Conservation (phyloP, 2,329 filamentous ascomycete species). For the Penicillium sp. region DNA sequence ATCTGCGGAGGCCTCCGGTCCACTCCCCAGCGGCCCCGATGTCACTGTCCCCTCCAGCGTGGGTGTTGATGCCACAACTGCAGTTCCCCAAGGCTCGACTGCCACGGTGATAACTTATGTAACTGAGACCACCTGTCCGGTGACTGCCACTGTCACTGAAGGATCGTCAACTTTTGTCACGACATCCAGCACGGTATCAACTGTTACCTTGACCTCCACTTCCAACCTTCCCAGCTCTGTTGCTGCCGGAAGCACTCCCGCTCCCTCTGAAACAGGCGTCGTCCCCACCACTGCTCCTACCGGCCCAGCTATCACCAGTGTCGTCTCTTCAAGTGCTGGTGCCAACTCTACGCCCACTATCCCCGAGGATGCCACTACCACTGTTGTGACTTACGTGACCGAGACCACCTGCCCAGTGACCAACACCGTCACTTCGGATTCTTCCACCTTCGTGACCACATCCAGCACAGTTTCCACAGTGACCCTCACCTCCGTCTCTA, state of each 20-base stretch:
- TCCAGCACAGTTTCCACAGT: constrained; percentile 14
- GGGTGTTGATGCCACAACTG: constrained; percentile 4
- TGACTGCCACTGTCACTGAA: constrained; percentile 32
- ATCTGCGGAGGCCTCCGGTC: neutral
- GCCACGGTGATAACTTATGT: constrained; percentile 24
- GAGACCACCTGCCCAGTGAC: constrained; percentile 14
- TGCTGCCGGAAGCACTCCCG: neutral
- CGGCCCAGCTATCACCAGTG: constrained; percentile 6
- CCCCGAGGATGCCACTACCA: constrained; percentile 11
- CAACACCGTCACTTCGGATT: constrained; percentile 12
- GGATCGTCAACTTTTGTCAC: constrained; percentile 45
- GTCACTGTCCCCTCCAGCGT: neutral
- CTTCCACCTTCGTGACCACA: constrained; percentile 12
- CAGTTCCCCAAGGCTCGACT: constrained; percentile 12
- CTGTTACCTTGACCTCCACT: constrained; percentile 18
- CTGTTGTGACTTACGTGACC: constrained; percentile 12
- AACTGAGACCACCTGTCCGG: constrained; percentile 29
- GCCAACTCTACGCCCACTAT: constrained; percentile 9
- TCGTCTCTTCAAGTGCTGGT: neutral
- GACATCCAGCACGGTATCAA: constrained; percentile 52
- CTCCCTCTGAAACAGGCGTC: constrained; percentile 21
- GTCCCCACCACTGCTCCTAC: constrained; percentile 29
- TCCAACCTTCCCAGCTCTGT: constrained; percentile 2
- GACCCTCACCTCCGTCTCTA: constrained; percentile 18
- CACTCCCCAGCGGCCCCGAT: neutral